Evolutionary conservation across 225 moss, liverwort and hornwort species (phyloP), one percentile per base, ranked within the genome.

Genomic region (Asterella californica): DNA sequence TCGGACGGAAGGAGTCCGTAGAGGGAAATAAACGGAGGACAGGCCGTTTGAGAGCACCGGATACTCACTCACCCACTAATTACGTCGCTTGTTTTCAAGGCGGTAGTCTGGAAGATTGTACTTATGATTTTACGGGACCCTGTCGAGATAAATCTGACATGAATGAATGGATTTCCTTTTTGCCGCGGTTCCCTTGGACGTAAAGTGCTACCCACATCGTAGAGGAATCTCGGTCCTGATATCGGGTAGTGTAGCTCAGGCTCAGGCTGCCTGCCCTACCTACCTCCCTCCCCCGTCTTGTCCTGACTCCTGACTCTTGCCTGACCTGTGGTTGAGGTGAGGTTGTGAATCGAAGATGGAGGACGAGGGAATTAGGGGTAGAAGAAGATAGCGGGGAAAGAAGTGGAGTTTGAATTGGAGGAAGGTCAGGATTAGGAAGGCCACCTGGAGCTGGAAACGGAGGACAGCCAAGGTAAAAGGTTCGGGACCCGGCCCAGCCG

Each of bases 1-100:
- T n/a, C n/a, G 17, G 25, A 49, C 49, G 27, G 33, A 78, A 78
- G 30, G 48, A 78, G 47, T 67, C 78, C 66, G 65, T 78, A 36
- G 34, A 67, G 11, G 36, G 34, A 67, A 32, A 67, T 66, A 18
- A 68, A 52, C 49, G 9, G 66, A 64, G 66, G 63, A n/a, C 49
- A 67, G 34, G 34, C 32, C 67, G 67, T 33, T 14, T 19, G 27
- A 21, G 15, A 12, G 11, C 17, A 34, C 67, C 61, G 61, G 61
- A 61, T 67, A 34, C 67, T 67, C 18, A 34, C 67, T 67, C 18
- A 32, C 33, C 34, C 15, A 32, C 34, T 2, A 67, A 15, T 67
- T 67, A 67, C 67, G 32, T 27, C 33, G 9, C 6, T 67, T 15
- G 34, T 67, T 67, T 67, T 36, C 67, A 67, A 29, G 67, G 18